Conservation (phyloP, 2,329 filamentous ascomycete species). For the Didymella segeticola region DNA sequence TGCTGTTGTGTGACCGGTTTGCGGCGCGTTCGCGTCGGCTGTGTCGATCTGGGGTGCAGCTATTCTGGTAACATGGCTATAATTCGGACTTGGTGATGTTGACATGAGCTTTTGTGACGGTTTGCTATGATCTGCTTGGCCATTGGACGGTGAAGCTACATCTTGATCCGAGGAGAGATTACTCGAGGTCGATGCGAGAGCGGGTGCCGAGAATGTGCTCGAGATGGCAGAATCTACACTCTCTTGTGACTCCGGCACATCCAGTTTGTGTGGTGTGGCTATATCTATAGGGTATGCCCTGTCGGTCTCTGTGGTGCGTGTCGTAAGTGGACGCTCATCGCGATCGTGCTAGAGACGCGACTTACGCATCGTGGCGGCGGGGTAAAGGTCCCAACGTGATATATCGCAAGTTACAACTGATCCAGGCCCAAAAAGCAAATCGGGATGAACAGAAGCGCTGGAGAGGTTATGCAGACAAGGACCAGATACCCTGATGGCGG, state of each 20-base stretch:
- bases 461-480: constrained; percentile 5
- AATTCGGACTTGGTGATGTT: constrained; percentile 60
- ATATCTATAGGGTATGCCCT: constrained; percentile 7
- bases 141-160: constrained; percentile 37
- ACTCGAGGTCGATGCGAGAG: constrained; percentile 39
- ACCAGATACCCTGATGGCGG: constrained; percentile 17
- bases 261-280: constrained; percentile 3
- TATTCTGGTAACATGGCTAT: constrained; percentile 41
- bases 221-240: constrained; percentile 43
- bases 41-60: constrained; percentile 33
- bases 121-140: constrained; percentile 54
- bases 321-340: constrained; percentile 27
- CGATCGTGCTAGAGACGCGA: constrained; percentile 29
- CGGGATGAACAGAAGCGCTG: neutral
- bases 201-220: constrained; percentile 43
- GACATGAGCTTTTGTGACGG: constrained; percentile 26
- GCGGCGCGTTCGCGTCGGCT: constrained; percentile 33
- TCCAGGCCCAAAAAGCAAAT: constrained; percentile 3
- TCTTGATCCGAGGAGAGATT: constrained; percentile 36
- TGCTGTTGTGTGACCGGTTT: constrained; percentile 41
- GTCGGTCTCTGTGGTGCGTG: constrained; percentile 17
- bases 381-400: constrained; percentile 24
- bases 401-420: constrained; percentile 14
- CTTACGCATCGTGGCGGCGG: constrained; percentile 31
- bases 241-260: constrained; percentile 41